Base-by-base conservation (phyloP, 2,329 filamentous ascomycete species). In the Penicillium sp. region DNA sequence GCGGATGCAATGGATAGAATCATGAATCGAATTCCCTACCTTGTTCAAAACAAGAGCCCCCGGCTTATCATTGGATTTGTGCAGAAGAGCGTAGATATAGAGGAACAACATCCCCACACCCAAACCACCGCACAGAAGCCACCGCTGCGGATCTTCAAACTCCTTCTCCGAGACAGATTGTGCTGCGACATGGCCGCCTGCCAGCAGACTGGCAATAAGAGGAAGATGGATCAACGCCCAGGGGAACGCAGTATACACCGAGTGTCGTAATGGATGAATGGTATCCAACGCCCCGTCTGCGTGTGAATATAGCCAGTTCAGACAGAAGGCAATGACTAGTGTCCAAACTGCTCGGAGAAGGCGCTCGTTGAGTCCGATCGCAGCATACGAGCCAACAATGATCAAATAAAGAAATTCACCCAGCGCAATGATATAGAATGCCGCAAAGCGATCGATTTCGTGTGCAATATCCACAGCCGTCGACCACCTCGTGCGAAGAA, bases 371-470 rank as follows among this genome's bases (percentile, higher is more conserved):
- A 81, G 65, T 0, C 79, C 79, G 13, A 76, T 67, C 7, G 75
- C 79, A 1, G 78, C 76, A 42, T 77, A 77, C 27, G 76, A 75
- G 4, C 77, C 78, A 10, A 81, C 78, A 36, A 81, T 71, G 44
- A 81, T 77, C 53, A 74, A 73, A 55, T 79, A 80, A 14, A 81
- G 69, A 57, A 80, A 81, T 56, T 81, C 79, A 48, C 77, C 79
- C 0, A 81, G 73, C n/a, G 79, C 78, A 52, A 81, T 80, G 57
- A 81, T 81, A 63, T 78, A 80, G 57, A 81, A 81, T 13, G 78
- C 79, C 0, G 77, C 77, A 66, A 80, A 78, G 9, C 79, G 75
- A 57, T 81, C 79, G 32, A 80, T 71, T 58, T 81, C 79, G 56
- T 81, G 79, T 10, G 75, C 71, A 48, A 81, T 78, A 52, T 81